Percentiles rank a stretch among this genome's conserved stretches.
Evolutionary conservation across 2,329 filamentous ascomycete genomes (phyloP).

Genomic region (Sclerotinia spermophila): DNA sequence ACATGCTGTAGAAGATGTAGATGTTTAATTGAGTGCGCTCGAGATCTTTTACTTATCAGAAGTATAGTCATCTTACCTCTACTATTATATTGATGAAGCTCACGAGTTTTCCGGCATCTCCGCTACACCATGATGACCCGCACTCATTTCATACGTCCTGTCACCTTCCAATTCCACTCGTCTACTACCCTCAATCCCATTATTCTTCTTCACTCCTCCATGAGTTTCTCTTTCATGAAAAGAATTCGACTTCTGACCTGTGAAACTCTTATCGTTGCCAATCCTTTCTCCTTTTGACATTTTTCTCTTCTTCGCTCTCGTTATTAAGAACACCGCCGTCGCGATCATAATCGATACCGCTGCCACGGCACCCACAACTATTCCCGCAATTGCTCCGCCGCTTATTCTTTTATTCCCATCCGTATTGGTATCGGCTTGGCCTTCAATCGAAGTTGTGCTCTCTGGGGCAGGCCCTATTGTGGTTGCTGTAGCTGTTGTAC

Average conservation of each 20-base stretch:
- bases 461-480: not conserved
- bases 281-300: not conserved
- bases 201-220: not conserved
- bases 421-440: not conserved
- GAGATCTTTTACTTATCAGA: not conserved
- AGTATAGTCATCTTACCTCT: not conserved
- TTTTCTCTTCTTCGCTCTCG: not conserved
- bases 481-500: not conserved
- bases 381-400: not conserved
- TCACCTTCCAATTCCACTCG: not conserved
- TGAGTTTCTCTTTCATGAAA: not conserved
- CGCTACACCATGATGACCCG: not conserved
- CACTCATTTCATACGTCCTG: conserved; percentile 9
- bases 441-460: not conserved
- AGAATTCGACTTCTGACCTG: not conserved
- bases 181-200: not conserved
- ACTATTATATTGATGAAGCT: not conserved
- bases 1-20: not conserved
- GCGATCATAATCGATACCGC: not conserved
- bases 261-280: not conserved
- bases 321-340: not conserved
- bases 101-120: not conserved
- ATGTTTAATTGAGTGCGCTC: not conserved
- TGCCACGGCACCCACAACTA: not conserved
- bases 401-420: not conserved